Evolutionary conservation across 192 early-diverging fungal species (phyloP), one percentile per base, ranked within the genome.

Genomic region (Backusella parvicylindrica): DNA sequence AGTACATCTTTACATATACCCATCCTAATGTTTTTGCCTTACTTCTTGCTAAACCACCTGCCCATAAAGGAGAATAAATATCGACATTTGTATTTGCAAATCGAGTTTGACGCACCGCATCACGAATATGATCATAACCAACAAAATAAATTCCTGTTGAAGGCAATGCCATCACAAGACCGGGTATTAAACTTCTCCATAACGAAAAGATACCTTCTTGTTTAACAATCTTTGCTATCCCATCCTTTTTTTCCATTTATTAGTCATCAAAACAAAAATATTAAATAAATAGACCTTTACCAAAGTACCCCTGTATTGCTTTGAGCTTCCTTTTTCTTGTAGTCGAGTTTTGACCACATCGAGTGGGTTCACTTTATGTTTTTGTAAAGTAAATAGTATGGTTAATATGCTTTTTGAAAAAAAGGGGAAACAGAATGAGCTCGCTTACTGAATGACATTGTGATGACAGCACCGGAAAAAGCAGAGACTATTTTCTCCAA

Each of bases 131-230:
- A 81, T 99, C 97, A 79, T 99, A 99, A 11, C 96, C 97, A 4
- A 95, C 90, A 85, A 96, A 99, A 79, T 99, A 99, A 31, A 98
- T 90, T 31, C 95, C 90, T 0, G 95, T 97, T 2, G 95, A 90
- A 0, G 97, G 97, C 2, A 94, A 86, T 5, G 95, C 95, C 88
- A 97, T 96, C 33, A 92, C 85, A 74, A 99, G 80, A 3, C 96
- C 93, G 1, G 97, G 95, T 23, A 89, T 85, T 35, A 99, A 84
- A 0, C 97, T 96, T 68, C 93, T 84, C 94, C 94, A 99, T 53
- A 99, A 86, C 9, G 88, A 89, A n/a, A 84, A 64, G 1, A 89
- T 47, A 0, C 97, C 97, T 83, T 99, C 95, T 32, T 90, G 84
- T 23, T 89, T 83, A 13, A 89, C 84, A 77, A 98, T 97, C 65